Base-by-base conservation (phyloP, 2,329 filamentous ascomycete species). In the Aciculosporium take region DNA sequence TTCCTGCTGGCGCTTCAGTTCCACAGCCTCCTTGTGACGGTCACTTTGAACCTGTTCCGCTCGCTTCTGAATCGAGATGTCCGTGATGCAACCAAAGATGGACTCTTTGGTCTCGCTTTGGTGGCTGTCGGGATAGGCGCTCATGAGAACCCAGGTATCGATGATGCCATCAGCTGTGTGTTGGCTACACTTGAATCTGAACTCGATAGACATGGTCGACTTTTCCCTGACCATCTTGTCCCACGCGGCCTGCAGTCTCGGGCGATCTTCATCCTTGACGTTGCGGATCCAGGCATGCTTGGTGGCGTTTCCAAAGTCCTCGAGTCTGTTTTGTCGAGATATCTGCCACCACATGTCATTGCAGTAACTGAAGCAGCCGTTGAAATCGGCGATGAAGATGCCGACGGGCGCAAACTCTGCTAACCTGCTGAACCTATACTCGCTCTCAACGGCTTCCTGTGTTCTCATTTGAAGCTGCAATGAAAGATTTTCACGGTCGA, bases 51-150 rank as follows among this genome's bases (percentile, higher is more conserved):
- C 38, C 6, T 40, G 42, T 74, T 91, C 85, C 1, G 84, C 84
- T 67, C 79, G 80, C 57, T 93, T 93, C 56, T 91, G 84, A 41
- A 81, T 74, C 20, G 81, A 86, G 48, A 93, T 93, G 53, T 93
- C 84, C 0, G 84, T 88, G 39, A 91, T 80, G 53, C 78, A 82
- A 40, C 81, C 82, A 50, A 87, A 86, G 2, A 86, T 79, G 47
- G 78, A 76, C 61, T 84, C 84, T 39, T 86, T 67, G 20, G 66
- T 64, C 5, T 79, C 80, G 24, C 72, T 62, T 1, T 67, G 63
- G 47, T 80, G 70, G 51, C 72, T 79, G 51, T 87, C 82, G 0
- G 81, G 81, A 49, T 81, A 85, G 0, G 80, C 81, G 42, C 74
- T 82, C 67, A 87, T 81, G 23, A 87, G 60, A 1, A 81, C 81